These are phyloP conservation scores for Gardenia jasminoides DNA, from an alignment of 257 asterid species.

Conservation along the genomic window DNA sequence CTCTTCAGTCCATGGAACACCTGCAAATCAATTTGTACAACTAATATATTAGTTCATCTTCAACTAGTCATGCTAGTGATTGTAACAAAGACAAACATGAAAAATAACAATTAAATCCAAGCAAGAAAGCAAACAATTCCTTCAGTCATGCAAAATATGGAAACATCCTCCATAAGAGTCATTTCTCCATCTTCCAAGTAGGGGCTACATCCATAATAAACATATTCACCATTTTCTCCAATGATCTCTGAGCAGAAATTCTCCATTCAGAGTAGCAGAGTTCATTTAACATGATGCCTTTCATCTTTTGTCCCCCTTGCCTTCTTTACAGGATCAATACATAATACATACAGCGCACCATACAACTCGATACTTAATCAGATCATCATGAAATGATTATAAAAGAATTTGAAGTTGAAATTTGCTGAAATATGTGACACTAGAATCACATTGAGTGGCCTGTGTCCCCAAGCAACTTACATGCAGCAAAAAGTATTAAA, in stretches of 20 bases:
- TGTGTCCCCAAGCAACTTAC: not conserved
- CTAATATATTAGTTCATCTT: not conserved
- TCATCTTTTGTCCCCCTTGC: not conserved
- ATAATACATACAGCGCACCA: not conserved
- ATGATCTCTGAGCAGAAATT: not conserved
- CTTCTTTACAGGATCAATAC: not conserved
- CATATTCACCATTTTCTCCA: not conserved
- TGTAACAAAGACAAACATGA: not conserved
- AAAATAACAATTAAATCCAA: not conserved
- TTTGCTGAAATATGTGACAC: not conserved
- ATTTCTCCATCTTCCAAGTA: not conserved
- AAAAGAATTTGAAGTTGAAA: not conserved
- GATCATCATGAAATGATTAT: not conserved
- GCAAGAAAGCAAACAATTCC: not conserved
- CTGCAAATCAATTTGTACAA: slow-evolving; percentile 31
- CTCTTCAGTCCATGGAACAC: slow-evolving; percentile 99
- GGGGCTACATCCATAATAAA: not conserved
- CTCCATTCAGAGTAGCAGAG: not conserved
- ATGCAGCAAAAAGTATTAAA: not conserved
- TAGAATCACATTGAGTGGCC: not conserved
- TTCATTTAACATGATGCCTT: not conserved
- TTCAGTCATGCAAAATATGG: not conserved
- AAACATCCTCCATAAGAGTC: not conserved
- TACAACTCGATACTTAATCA: not conserved
- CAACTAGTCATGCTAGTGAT: not conserved